Percentiles rank a stretch among this genome's conserved stretches.
phyloP scores from a whole-genome alignment of 352 stramenopile genomes.

The Pythium brachiatum region DNA sequence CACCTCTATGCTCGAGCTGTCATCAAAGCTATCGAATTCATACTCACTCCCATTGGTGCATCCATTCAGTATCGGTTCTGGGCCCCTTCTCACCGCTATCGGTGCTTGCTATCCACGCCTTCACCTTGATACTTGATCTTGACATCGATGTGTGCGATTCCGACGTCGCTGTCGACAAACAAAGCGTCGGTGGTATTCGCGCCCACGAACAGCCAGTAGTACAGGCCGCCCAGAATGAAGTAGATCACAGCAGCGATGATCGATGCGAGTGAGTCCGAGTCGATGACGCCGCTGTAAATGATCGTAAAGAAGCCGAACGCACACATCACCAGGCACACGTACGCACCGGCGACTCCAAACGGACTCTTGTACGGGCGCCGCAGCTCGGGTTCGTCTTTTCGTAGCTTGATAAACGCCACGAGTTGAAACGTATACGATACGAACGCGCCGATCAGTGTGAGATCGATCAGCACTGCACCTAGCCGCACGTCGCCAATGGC shows the following conservation, averaged over 20 bases:
- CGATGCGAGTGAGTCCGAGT: slow-evolving; percentile 55
- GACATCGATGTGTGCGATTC: neutral
- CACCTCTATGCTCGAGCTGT: no score
- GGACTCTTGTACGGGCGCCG: slow-evolving; percentile 54
- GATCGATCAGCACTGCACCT: slow-evolving; percentile 62
- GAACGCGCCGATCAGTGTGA: slow-evolving; percentile 54
- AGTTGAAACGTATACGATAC: slow-evolving; percentile 71
- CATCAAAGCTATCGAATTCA: no score
- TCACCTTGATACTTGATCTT: slow-evolving; percentile 27
- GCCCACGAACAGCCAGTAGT: slow-evolving; percentile 20
- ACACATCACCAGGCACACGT: slow-evolving; percentile 48
- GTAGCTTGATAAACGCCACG: slow-evolving; percentile 56
- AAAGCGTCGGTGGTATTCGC: slow-evolving; percentile 1
- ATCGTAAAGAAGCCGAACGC: slow-evolving; percentile 47
- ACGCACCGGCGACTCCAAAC: slow-evolving; percentile 50
- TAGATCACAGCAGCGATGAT: slow-evolving; percentile 46
- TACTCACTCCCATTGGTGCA: no score
- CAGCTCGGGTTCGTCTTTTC: slow-evolving; percentile 41
- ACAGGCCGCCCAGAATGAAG: slow-evolving; percentile 45
- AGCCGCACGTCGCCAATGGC: slow-evolving; percentile 54
- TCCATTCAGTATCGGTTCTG: no score
- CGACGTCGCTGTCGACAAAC: slow-evolving; percentile 15
- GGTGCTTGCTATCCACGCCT: no score
- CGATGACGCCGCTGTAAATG: slow-evolving; percentile 55
- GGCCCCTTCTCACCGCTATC: no score